phyloP scores from a whole-genome alignment of 768 basidiomycete species.

The Kwoniella sp. region DNA sequence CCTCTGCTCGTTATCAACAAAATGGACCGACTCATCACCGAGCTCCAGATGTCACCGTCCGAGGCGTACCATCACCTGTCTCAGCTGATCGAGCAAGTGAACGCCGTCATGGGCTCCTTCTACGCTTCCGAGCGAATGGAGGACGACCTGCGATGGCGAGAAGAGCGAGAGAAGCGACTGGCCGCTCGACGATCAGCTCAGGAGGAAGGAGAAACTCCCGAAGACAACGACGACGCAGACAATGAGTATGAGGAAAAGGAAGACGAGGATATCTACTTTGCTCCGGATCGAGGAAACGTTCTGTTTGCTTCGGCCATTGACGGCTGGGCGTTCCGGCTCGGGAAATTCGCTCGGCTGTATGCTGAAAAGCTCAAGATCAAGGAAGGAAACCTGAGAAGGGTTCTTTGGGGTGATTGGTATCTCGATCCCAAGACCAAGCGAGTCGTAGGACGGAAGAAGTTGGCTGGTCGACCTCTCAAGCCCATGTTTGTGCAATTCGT shows the following conservation, averaged over 20 bases:
- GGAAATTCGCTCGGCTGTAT: conserved; percentile 89
- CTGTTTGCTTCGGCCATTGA: conserved; percentile 93
- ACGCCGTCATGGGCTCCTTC: conserved; percentile 95
- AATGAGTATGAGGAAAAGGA: conserved; percentile 88
- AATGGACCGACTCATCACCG: conserved; percentile 86
- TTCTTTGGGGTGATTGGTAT: conserved; percentile 96
- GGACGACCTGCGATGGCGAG: conserved; percentile 87
- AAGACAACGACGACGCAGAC: conserved; percentile 32
- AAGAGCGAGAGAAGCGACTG: conserved; percentile 79
- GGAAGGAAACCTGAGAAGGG: conserved; percentile 75
- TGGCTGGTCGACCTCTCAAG: conserved; percentile 76
- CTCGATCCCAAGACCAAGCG: conserved; percentile 92
- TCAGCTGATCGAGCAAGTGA: conserved; percentile 91
- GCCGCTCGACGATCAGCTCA: conserved; percentile 56
- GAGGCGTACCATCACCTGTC: conserved; percentile 94
- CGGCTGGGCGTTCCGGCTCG: conserved; percentile 94
- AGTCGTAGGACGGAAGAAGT: conserved; percentile 84
- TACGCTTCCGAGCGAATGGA: conserved; percentile 96
- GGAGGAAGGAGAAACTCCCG: conserved; percentile 55
- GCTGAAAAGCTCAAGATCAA: conserved; percentile 84
- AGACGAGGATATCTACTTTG: conserved; percentile 96
- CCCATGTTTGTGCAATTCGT: conserved; percentile 97
- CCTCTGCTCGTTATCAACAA: conserved; percentile 97
- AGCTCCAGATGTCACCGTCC: conserved; percentile 80
- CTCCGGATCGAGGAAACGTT: conserved; percentile 91